Conservation (phyloP, 2,329 filamentous ascomycete species). For the Paramyrothecium roridum region DNA sequence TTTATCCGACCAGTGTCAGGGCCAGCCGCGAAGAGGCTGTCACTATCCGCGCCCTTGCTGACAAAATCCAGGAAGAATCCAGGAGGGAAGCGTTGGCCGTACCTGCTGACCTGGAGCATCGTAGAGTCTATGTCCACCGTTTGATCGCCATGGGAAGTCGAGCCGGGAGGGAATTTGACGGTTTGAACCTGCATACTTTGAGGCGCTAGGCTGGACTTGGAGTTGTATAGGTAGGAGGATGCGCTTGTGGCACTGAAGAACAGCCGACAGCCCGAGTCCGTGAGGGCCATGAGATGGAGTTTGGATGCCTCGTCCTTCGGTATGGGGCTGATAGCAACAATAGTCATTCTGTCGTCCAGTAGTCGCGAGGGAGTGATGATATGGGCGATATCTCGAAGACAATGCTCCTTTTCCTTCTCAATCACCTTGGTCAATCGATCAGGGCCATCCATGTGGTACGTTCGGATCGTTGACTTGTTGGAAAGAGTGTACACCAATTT, state of each 20-base stretch:
- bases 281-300: constrained; percentile 85
- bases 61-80: constrained; percentile 91
- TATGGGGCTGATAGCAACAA: constrained; percentile 85
- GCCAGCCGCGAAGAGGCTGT: constrained; percentile 77
- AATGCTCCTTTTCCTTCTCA: constrained; percentile 60
- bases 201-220: constrained; percentile 63
- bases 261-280: constrained; percentile 83
- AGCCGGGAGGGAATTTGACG: constrained; percentile 81
- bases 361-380: constrained; percentile 74
- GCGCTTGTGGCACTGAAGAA: constrained; percentile 89
- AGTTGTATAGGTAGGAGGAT: constrained; percentile 61
- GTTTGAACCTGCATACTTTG: constrained; percentile 98
- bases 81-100: constrained; percentile 68
- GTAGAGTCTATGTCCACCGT: constrained; percentile 46
- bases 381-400: constrained; percentile 74
- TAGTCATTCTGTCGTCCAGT: constrained; percentile 65
- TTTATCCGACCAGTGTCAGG: constrained; percentile 87
- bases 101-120: constrained; percentile 45
- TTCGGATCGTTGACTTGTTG: constrained; percentile 81
- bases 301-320: constrained; percentile 75
- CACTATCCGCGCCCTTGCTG: constrained; percentile 56
- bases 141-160: constrained; percentile 29
- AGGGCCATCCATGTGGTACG: constrained; percentile 77
- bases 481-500: constrained; percentile 91
- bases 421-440: constrained; percentile 62